These are phyloP conservation scores for Sporothrix brunneoviolacea DNA, from an alignment of 2,329 filamentous ascomycete species.

Conservation along the genomic window DNA sequence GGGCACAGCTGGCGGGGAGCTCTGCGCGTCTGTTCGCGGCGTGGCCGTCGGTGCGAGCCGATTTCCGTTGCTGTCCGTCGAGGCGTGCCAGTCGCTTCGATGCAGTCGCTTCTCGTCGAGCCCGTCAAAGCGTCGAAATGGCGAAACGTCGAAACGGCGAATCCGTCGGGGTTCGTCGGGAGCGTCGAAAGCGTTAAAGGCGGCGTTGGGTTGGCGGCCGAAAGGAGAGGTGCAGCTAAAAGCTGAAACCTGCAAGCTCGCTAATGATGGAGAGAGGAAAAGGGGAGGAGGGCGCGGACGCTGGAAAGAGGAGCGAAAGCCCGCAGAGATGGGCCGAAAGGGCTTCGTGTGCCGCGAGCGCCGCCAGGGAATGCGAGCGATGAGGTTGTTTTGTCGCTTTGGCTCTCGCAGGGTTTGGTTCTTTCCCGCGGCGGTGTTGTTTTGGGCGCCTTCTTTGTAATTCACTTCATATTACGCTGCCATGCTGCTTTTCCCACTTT, in stretches of 20 bases:
- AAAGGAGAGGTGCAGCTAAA: slow-evolving; percentile 9
- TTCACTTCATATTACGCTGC: too few species aligned
- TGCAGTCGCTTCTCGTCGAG: too few species aligned
- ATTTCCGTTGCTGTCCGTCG: too few species aligned
- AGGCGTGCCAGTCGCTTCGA: too few species aligned
- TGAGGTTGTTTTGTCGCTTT: background rate
- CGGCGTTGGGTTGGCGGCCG: slow-evolving; percentile 6
- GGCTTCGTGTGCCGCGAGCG: background rate
- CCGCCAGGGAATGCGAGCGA: background rate
- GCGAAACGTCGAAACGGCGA: background rate
- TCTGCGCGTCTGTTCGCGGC: too few species aligned
- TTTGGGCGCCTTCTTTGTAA: slow-evolving; percentile 1
- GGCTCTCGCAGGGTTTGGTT: background rate
- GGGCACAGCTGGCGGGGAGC: background rate
- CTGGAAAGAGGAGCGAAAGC: background rate
- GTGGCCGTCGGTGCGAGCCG: too few species aligned
- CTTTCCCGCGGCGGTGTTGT: background rate
- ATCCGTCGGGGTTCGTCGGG: too few species aligned
- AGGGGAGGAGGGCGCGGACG: slow-evolving; percentile 5
- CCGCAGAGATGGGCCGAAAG: background rate
- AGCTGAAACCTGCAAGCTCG: slow-evolving; percentile 14
- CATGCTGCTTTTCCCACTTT: too few species aligned
- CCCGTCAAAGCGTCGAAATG: too few species aligned
- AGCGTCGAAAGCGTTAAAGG: background rate
- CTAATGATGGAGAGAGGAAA: slow-evolving; percentile 9